Percentiles rank a stretch among this genome's conserved stretches.
Conservation (phyloP, 2,329 filamentous ascomycete species). For the Colletotrichum tabaci region DNA sequence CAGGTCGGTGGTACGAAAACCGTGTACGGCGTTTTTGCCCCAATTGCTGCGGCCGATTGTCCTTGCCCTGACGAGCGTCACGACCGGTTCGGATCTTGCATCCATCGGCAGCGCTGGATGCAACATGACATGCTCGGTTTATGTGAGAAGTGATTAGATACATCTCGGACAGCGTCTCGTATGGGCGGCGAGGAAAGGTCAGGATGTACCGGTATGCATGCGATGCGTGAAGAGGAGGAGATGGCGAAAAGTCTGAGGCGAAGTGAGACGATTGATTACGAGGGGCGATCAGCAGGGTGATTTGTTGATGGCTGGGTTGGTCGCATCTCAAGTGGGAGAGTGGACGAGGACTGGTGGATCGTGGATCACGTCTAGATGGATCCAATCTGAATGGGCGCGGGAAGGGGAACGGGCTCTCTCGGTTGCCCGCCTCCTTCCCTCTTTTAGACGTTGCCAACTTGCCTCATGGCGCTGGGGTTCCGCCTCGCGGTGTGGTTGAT, state of each 20-base stretch:
- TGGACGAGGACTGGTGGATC: slow-evolving; percentile 34
- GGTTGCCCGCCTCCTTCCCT: slow-evolving; percentile 19
- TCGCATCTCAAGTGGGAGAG: slow-evolving; percentile 29
- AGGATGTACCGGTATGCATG: background rate
- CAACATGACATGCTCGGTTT: background rate
- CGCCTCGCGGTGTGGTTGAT: slow-evolving; percentile 6
- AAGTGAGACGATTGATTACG: slow-evolving; percentile 18
- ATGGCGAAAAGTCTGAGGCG: slow-evolving; percentile 17
- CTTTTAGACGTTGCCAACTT: background rate
- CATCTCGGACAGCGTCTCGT: slow-evolving; percentile 1
- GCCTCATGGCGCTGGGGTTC: slow-evolving; percentile 18
- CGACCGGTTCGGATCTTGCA: slow-evolving; percentile 7
- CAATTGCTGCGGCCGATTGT: background rate
- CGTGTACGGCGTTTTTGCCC: background rate
- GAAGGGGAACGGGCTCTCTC: slow-evolving; percentile 24
- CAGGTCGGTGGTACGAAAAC: background rate
- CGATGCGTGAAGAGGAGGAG: slow-evolving; percentile 16
- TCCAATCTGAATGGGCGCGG: slow-evolving; percentile 36
- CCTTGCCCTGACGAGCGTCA: slow-evolving; percentile 11
- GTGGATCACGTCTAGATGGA: slow-evolving; percentile 33
- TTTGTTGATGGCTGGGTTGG: slow-evolving; percentile 35
- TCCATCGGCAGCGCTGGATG: slow-evolving; percentile 3
- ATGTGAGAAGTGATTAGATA: slow-evolving; percentile 7
- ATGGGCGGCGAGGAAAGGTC: background rate
- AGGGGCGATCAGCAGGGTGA: slow-evolving; percentile 35